Conservation (phyloP, 2,329 filamentous ascomycete species). For the Lecanicillium sp. region DNA sequence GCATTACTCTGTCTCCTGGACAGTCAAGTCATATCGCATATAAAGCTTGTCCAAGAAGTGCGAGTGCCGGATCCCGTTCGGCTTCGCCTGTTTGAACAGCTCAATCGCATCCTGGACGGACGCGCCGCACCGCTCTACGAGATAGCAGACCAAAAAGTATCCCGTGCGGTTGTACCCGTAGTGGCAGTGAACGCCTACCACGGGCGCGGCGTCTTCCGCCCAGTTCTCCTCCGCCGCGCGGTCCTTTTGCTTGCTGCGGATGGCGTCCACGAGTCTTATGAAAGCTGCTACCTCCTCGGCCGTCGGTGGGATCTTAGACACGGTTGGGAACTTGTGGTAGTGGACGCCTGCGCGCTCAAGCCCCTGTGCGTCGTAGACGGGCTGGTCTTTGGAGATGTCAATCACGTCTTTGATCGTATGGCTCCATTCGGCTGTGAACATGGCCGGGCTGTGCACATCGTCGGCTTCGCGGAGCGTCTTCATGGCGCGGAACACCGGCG, state of each 20-base stretch:
- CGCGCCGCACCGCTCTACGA: conserved; percentile 75
- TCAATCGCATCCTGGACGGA: conserved; percentile 71
- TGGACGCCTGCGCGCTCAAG: conserved; percentile 60
- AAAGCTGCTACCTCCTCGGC: conserved; percentile 48
- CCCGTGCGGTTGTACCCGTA: conserved; percentile 95
- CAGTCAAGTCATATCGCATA: conserved; percentile 57
- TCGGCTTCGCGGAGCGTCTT: conserved; percentile 92
- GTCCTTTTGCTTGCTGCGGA: conserved; percentile 48
- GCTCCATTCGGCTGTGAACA: conserved; percentile 65
- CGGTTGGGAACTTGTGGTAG: conserved; percentile 84
- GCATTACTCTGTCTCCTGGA: not conserved
- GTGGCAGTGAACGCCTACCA: conserved; percentile 86
- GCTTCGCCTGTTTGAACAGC: conserved; percentile 64
- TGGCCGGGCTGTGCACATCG: conserved; percentile 67
- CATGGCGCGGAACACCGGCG: conserved; percentile 74
- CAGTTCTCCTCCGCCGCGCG: conserved; percentile 33
- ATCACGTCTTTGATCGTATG: conserved; percentile 67
- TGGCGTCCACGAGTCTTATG: conserved; percentile 50
- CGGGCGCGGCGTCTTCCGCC: conserved; percentile 31
- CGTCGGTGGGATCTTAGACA: conserved; percentile 80
- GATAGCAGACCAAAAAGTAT: conserved; percentile 82
- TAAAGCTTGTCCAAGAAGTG: conserved; percentile 84
- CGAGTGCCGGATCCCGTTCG: conserved; percentile 80
- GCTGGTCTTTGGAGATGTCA: conserved; percentile 86
- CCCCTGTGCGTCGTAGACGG: conserved; percentile 76